Percentiles rank a stretch among this genome's conserved stretches.
These are phyloP conservation scores for Populus alba DNA, from an alignment of 345 rosid species.

Conservation along the genomic window DNA sequence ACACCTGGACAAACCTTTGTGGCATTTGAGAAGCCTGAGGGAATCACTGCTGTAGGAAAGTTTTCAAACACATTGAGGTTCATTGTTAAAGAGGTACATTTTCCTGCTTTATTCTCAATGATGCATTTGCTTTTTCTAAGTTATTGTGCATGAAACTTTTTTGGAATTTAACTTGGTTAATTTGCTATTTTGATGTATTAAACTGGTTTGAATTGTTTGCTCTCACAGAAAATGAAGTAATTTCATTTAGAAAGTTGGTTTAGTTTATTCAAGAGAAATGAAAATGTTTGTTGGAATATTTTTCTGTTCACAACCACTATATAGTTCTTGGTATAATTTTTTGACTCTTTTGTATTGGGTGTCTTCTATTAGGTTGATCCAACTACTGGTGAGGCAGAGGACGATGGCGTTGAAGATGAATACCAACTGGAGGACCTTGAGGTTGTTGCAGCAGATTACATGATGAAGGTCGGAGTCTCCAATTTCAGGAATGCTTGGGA, in stretches of 20 bases:
- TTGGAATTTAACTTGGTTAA: background rate
- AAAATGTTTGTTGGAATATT: background rate
- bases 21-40: constrained; percentile 85
- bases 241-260: background rate
- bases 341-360: background rate
- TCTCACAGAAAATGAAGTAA: background rate
- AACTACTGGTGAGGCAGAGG: constrained; percentile 83
- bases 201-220: background rate
- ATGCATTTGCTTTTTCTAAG: background rate
- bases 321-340: background rate
- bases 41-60: constrained; percentile 78
- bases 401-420: constrained; percentile 96
- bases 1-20: constrained; percentile 87
- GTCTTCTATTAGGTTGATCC: constrained; percentile 68
- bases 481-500: constrained; percentile 99
- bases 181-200: background rate
- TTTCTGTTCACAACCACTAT: background rate
- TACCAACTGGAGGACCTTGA: constrained; percentile 97
- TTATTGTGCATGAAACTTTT: background rate
- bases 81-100: constrained; percentile 80
- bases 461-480: constrained; percentile 78
- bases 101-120: background rate
- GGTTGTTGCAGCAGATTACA: constrained; percentile 88
- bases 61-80: constrained; percentile 85
- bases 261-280: background rate